A percentile compares a stretch with the other conserved stretches of the same genome.
Conservation (phyloP, 352 stramenopile genomes). For the Phytophthora kernoviae region DNA sequence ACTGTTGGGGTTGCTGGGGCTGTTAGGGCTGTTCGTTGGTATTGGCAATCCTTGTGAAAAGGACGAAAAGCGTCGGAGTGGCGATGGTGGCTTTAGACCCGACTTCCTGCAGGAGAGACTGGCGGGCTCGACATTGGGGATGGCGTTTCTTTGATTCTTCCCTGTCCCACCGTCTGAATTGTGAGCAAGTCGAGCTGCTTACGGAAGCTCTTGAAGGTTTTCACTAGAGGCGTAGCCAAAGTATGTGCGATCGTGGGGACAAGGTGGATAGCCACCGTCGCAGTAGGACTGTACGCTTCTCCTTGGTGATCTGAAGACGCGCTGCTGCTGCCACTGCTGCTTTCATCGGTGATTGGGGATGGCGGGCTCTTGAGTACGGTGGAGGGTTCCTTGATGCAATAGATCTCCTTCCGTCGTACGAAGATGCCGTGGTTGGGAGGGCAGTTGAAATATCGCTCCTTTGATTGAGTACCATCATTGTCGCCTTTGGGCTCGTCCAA, state of each 20-base stretch:
- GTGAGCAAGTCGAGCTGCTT: slow-evolving; percentile 48
- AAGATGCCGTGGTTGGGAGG: slow-evolving; percentile 57
- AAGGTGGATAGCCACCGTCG: slow-evolving; percentile 8
- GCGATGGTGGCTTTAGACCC: slow-evolving; percentile 24
- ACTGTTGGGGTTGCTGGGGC: slow-evolving; percentile 5
- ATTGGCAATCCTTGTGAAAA: slow-evolving; percentile 24
- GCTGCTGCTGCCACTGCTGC: slow-evolving; percentile 39
- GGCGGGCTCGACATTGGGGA: slow-evolving; percentile 21
- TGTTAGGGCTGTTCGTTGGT: slow-evolving; percentile 1
- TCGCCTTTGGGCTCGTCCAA: slow-evolving; percentile 71
- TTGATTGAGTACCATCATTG: slow-evolving; percentile 49
- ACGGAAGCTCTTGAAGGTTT: slow-evolving; percentile 71
- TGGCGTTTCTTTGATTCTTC: slow-evolving; percentile 21
- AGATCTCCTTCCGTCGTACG: slow-evolving; percentile 69
- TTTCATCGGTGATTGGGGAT: slow-evolving; percentile 57
- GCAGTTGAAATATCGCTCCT: slow-evolving; percentile 63
- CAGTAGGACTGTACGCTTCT: slow-evolving; percentile 4
- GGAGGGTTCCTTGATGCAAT: slow-evolving; percentile 51
- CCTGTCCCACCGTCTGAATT: slow-evolving; percentile 24
- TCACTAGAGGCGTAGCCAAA: slow-evolving; percentile 36
- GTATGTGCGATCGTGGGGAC: slow-evolving; percentile 7
- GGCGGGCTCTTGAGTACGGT: slow-evolving; percentile 43
- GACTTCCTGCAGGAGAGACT: slow-evolving; percentile 24
- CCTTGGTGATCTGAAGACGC: slow-evolving; percentile 24
- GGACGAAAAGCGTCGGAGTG: slow-evolving; percentile 27